These are phyloP conservation scores for Stylosanthes scabra DNA, from an alignment of 331 rosid species.

Conservation along the genomic window DNA sequence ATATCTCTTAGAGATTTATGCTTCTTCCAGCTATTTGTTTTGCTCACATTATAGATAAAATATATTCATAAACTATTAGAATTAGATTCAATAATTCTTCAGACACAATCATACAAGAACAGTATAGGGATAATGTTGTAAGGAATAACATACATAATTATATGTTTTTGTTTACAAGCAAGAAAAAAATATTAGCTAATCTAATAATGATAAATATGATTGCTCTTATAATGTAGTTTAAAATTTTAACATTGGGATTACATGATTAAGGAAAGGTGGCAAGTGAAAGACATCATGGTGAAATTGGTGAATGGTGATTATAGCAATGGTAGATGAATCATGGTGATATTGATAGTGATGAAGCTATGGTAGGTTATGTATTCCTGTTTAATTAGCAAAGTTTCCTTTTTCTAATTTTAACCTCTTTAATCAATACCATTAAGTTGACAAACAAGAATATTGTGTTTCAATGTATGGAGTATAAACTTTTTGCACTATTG, in stretches of 20 bases:
- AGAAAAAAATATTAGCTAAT: not conserved
- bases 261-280: slow-evolving; percentile 13
- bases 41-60: not conserved
- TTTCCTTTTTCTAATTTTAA: not conserved
- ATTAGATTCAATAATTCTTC: not conserved
- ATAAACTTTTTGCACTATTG: not conserved
- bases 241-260: not conserved
- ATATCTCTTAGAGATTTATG: not conserved
- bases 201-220: slow-evolving; percentile 32
- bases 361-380: slow-evolving; percentile 28
- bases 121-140: not conserved
- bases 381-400: not conserved
- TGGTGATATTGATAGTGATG: slow-evolving; percentile 25
- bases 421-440: slow-evolving; percentile 17
- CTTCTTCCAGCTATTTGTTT: not conserved
- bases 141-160: not conserved
- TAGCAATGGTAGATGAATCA: slow-evolving; percentile 33
- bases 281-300: slow-evolving; percentile 23
- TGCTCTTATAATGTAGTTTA: not conserved
- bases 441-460: not conserved
- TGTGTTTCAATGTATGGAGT: slow-evolving; percentile 3
- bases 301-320: slow-evolving; percentile 10
- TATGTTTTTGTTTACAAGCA: not conserved
- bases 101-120: too few relatives aligned
- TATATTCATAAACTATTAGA: not conserved